Evolutionary conservation across 345 rosid genomes (phyloP).

Genomic region (Syzygium aromaticum): DNA sequence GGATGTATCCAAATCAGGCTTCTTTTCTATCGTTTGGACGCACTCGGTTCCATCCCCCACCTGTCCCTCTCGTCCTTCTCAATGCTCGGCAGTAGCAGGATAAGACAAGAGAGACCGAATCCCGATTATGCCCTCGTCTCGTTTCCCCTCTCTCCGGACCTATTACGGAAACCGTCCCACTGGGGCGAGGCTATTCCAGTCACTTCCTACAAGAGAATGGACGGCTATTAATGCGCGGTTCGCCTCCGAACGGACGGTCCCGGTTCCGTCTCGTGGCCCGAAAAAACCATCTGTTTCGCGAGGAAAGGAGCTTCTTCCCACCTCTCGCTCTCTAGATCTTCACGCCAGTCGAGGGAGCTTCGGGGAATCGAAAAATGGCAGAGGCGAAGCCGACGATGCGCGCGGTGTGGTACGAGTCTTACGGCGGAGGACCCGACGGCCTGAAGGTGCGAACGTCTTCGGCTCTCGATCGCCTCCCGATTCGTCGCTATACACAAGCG

Average conservation of each 20-base stretch:
- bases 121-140: not conserved
- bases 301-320: too few relatives aligned
- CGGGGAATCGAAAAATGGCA: not conserved
- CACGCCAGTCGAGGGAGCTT: not conserved
- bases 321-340: not conserved
- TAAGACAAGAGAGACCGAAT: not conserved
- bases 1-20: not conserved
- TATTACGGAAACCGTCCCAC: not conserved
- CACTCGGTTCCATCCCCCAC: not conserved
- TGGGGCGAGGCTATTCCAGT: not conserved
- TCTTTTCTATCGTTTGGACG: not conserved
- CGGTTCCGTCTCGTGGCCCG: not conserved
- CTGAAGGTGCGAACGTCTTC: conserved; percentile 23
- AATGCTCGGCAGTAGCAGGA: not conserved
- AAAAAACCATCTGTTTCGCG: not conserved
- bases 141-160: not conserved
- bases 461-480: not conserved
- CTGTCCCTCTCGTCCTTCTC: not conserved
- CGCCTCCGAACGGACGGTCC: not conserved
- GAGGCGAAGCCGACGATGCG: conserved; percentile 36
- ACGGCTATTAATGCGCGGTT: not conserved
- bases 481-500: not conserved
- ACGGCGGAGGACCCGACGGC: conserved; percentile 45
- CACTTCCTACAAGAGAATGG: not conserved
- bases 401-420: conserved; percentile 23